These are phyloP conservation scores for Tetrahymena elliotti DNA, from an alignment of 73 alveolate genomes.

Conservation along the genomic window DNA sequence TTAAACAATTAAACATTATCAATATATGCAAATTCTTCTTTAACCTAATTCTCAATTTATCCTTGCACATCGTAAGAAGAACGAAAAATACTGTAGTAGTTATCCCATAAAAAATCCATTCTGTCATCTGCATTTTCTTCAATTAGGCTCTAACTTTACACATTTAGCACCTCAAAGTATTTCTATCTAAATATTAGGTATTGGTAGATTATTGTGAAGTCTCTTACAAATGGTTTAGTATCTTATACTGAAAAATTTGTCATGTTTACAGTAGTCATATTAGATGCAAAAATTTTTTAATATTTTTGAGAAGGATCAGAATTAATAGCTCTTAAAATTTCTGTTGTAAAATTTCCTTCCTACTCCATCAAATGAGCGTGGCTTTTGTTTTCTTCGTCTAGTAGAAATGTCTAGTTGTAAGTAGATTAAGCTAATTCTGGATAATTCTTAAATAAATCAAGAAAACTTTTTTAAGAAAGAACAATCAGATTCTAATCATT, in stretches of 20 bases:
- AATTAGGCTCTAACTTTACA: not conserved
- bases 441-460: not conserved
- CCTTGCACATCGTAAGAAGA: not conserved
- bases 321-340: not conserved
- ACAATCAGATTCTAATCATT: not conserved
- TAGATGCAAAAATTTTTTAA: not conserved
- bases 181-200: not conserved
- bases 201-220: not conserved
- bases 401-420: not conserved
- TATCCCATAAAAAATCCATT: not conserved
- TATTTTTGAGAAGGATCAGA: not conserved
- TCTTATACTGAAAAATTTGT: not conserved
- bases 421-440: not conserved
- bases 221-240: not conserved
- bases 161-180: not conserved
- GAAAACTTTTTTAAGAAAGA: not conserved
- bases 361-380: not conserved
- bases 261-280: not conserved
- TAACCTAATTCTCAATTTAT: not conserved
- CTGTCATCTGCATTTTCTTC: not conserved
- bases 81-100: not conserved
- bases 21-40: not conserved
- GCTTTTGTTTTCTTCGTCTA: not conserved
- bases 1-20: not conserved
- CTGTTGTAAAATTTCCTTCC: not conserved